These are phyloP conservation scores for Phytophthora nicotianae DNA, from an alignment of 352 stramenopile species.

Conservation along the genomic window DNA sequence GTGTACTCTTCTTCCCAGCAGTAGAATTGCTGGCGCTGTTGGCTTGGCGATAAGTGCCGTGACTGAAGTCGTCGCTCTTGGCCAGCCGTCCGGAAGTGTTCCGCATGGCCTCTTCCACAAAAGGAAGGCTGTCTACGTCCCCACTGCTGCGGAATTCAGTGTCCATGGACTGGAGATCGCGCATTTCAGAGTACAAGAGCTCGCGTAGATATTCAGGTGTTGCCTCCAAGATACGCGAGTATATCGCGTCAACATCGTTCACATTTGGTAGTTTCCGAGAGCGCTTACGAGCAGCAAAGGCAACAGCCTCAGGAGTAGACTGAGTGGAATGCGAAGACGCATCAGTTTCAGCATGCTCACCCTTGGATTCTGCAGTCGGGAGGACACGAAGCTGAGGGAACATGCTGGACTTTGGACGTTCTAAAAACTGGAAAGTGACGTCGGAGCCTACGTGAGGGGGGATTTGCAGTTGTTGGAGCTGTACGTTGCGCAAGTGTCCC, in stretches of 20 bases:
- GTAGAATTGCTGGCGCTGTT: neutral
- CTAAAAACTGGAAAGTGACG: constrained; percentile 77
- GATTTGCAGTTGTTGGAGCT: constrained; percentile 60
- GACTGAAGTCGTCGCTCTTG: constrained; percentile 23
- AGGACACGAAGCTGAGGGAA: constrained; percentile 61
- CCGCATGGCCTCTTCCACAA: constrained; percentile 81
- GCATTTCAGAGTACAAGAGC: constrained; percentile 67
- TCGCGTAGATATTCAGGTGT: constrained; percentile 68
- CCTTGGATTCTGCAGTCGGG: constrained; percentile 11
- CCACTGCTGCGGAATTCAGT: constrained; percentile 73
- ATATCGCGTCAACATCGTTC: constrained; percentile 66
- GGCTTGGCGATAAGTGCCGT: constrained; percentile 15
- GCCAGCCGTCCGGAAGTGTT: constrained; percentile 68
- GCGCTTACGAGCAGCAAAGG: constrained; percentile 44
- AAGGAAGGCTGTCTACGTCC: constrained; percentile 76
- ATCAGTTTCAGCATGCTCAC: constrained; percentile 1
- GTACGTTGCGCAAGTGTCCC: constrained; percentile 74
- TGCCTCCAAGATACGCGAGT: constrained; percentile 75
- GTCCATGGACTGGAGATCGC: constrained; percentile 70
- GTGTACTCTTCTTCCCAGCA: constrained; percentile 12
- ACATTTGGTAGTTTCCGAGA: constrained; percentile 65
- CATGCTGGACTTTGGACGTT: constrained; percentile 71
- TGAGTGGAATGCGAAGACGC: constrained; percentile 3
- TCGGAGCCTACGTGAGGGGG: constrained; percentile 58
- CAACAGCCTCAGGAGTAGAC: constrained; percentile 18